A percentile compares a stretch with the other conserved stretches of the same genome.
Evolutionary conservation across 352 stramenopile genomes (phyloP).

Genomic region (Phytophthora colocasiae): DNA sequence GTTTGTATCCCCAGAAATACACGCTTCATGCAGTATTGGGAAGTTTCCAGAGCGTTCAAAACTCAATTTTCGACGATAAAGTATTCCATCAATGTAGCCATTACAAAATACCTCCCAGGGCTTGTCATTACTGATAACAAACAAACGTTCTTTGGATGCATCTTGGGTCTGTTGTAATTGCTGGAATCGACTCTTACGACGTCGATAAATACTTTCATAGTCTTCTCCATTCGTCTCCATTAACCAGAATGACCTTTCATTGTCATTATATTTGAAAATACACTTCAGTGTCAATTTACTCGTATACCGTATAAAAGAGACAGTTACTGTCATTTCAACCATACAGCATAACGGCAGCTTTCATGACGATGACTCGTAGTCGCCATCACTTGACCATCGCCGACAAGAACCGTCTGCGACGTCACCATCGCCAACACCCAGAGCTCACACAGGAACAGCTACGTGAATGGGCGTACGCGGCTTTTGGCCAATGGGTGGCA

Average conservation of each 20-base stretch:
- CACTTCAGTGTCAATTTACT: conserved; percentile 4
- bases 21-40: conserved; percentile 46
- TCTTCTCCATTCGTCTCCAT: background rate
- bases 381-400: conserved; percentile 47
- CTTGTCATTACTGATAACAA: conserved; percentile 38
- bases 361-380: conserved; percentile 13
- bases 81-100: conserved; percentile 7
- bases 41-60: conserved; percentile 47
- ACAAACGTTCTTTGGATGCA: conserved; percentile 25
- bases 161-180: conserved; percentile 7
- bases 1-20: conserved; percentile 28
- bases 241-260: no score
- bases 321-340: background rate
- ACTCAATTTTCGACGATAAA: conserved; percentile 31
- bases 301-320: conserved; percentile 8
- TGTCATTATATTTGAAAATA: conserved; percentile 3
- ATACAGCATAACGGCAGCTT: conserved; percentile 27
- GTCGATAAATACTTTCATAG: conserved; percentile 12
- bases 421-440: conserved; percentile 26
- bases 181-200: conserved; percentile 14
- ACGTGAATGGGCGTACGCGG: conserved; percentile 34
- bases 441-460: conserved; percentile 46
- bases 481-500: conserved; percentile 37
- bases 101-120: conserved; percentile 57
- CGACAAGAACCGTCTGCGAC: conserved; percentile 42